A percentile compares a stretch with the other conserved stretches of the same genome.
phyloP scores from a whole-genome alignment of 306 rosid genomes.

The Hippophae rhamnoides region DNA sequence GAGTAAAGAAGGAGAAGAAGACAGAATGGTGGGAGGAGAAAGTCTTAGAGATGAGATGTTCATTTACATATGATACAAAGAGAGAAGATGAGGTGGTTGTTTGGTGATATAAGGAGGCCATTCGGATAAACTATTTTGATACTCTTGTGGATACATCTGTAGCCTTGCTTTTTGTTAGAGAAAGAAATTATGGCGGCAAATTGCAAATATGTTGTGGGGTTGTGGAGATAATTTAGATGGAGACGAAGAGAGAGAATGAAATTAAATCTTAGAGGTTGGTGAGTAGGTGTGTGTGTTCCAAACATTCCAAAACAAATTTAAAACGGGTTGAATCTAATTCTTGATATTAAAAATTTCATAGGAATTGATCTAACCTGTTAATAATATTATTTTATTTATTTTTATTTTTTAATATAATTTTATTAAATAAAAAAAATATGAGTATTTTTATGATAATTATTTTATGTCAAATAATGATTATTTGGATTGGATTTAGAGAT shows the following conservation, averaged over 20 bases:
- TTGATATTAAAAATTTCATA: too few relatives aligned
- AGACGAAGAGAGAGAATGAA: conserved; percentile 1
- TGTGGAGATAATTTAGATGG: conserved; percentile 13
- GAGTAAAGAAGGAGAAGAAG: conserved; percentile 14
- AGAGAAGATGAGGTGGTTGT: conserved; percentile 3
- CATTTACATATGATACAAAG: conserved; percentile 29
- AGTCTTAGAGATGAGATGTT: conserved; percentile 10
- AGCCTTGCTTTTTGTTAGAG: not conserved
- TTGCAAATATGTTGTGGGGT: conserved; percentile 9
- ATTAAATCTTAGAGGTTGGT: not conserved
- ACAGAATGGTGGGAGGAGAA: not conserved
- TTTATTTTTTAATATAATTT: too few relatives aligned
- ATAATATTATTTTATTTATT: too few relatives aligned
- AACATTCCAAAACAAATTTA: too few relatives aligned
- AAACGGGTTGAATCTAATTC: too few relatives aligned
- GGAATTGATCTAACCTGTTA: too few relatives aligned
- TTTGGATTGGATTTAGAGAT: too few relatives aligned
- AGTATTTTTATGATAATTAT: too few relatives aligned
- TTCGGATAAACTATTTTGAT: conserved; percentile 10
- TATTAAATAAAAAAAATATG: too few relatives aligned
- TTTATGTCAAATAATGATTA: too few relatives aligned
- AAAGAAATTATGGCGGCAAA: not conserved
- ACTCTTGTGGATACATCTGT: conserved; percentile 14
- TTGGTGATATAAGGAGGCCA: conserved; percentile 25
- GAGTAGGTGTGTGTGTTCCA: too few relatives aligned